A percentile compares a stretch with the other conserved stretches of the same genome.
These are phyloP conservation scores for Clitopilus passeckerianus DNA, from an alignment of 768 basidiomycete species.

Conservation along the genomic window DNA sequence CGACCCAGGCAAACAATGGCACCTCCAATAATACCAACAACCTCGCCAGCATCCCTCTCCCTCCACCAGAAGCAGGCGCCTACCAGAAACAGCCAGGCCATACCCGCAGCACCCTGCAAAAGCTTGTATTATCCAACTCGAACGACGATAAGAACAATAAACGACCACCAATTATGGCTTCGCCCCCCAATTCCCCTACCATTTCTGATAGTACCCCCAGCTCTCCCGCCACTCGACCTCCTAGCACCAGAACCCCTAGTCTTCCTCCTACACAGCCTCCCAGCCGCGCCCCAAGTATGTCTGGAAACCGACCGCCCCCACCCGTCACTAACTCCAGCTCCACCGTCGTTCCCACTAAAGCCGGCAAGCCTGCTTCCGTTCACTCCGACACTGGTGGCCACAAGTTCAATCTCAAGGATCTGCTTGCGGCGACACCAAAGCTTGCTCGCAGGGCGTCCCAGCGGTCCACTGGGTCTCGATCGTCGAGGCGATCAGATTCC, in stretches of 20 bases:
- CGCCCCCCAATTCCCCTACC: constrained; percentile 40
- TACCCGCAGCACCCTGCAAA: constrained; percentile 40
- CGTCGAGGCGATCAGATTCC: constrained; percentile 62
- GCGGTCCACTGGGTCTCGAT: constrained; percentile 58
- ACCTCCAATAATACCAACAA: neutral
- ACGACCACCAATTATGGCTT: constrained; percentile 26
- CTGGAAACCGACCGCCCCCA: constrained; percentile 28
- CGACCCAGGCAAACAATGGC: constrained; percentile 1
- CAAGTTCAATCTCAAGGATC: constrained; percentile 81
- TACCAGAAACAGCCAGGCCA: constrained; percentile 48
- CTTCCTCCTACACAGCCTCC: constrained; percentile 48
- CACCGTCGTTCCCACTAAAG: constrained; percentile 10
- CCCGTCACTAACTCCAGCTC: constrained; percentile 13
- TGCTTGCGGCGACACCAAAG: constrained; percentile 72
- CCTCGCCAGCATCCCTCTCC: constrained; percentile 35
- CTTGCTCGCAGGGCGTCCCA: constrained; percentile 64
- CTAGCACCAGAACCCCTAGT: constrained; percentile 47
- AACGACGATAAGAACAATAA: constrained; percentile 23
- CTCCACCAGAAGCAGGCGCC: constrained; percentile 43
- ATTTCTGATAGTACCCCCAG: constrained; percentile 50
- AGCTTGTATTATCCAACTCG: constrained; percentile 35
- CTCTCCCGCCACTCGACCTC: constrained; percentile 43
- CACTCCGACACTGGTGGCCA: constrained; percentile 56
- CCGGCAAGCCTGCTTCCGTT: constrained; percentile 35
- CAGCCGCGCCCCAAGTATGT: constrained; percentile 45